Evolutionary conservation across 441 rosid species (phyloP), one percentile per base, ranked within the genome.

Genomic region (Erodium chrysanthum): DNA sequence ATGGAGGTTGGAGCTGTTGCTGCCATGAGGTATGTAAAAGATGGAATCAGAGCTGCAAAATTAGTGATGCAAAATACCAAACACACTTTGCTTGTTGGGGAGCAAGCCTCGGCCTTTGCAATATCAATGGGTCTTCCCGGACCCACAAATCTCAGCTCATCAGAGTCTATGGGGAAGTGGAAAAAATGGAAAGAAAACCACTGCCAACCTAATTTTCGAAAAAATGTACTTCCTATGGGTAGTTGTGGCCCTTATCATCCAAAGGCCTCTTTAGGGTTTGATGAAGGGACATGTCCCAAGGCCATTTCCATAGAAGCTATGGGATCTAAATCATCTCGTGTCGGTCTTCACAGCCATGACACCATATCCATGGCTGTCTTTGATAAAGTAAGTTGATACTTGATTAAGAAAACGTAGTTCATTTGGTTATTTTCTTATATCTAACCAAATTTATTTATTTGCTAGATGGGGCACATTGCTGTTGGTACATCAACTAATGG

Each of bases 1-100:
- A 92, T 92, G 98, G 98, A 90, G 82, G 96, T 87, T 66, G 98
- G 98, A 77, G 98, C 98, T 66, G 91, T 92, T 76, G 98, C 92
- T 81, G 96, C 90, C 64, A 92, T 92, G 98, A 85, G 94, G 68
- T 85, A 79, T 74, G 90, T 92, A 48, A 92, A 87, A 76, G 96
- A 88, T 22, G 98, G 98, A 64, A 90, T 90, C 70, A 84, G 66
- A 84, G 97, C 98, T 71, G 97, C 98, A 27, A 75, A 69, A 73
- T 74, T 92, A 64, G 96, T 92, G 46, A 92, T 90, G 97, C 78
- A 80, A 42, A 79, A 81, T 70, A 86, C 98, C 4, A 68, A 81
- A 70, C 98, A 92, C 76, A 90, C 96, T 3, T 80, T 92, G 78
- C 89, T 92, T 50, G 92, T 80, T 15, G 97, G 98, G 20, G 96